Evolutionary conservation across 148 eudicot genomes (phyloP), one percentile per base, ranked within the genome.

Genomic region (Camellia japonica): DNA sequence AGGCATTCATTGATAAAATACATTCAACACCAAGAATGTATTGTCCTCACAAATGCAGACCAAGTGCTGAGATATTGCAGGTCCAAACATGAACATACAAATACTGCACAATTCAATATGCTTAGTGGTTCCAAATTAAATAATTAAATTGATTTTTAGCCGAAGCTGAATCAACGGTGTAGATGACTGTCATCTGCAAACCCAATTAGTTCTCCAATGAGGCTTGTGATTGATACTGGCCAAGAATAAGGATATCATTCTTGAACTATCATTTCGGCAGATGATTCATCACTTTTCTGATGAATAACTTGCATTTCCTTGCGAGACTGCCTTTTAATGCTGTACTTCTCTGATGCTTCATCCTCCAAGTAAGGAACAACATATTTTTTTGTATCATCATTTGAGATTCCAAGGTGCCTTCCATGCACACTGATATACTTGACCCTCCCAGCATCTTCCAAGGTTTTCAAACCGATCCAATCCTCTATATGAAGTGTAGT

Each of bases 401-500:
- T 30, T 42, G 98, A 88, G 73, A 95, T 92, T 78, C 89, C 88
- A 14, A 95, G 97, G 86, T 95, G 98, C 76, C 87, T 85, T 30
- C 98, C 98, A 0, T 90, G 62, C 58, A 95, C 97, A 77, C 85
- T 88, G 5, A 92, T 79, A 61, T 74, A 95, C 80, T 93, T 84
- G 6, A 93, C 93, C 82, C 79, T 89, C 15, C 97, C 97, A 49
- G 91, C 90, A 51, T 91, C 93, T 68, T 95, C 91, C 67, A 95
- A 86, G 68, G 90, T 82, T 84, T 83, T 93, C 82, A 95, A 85
- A 78, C 98, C 98, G 70, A 95, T 93, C 98, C 98, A 95, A 79
- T 95, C 98, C 64, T 95, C 98, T 13, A 71, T 79, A 56, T 93
- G 92, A 15, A 95, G 97, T 82, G 85, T 54, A 41, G 96, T 91